Evolutionary conservation across 148 eudicot genomes (phyloP), one percentile per base, ranked within the genome.

Genomic region (Amaranthus cruentus): DNA sequence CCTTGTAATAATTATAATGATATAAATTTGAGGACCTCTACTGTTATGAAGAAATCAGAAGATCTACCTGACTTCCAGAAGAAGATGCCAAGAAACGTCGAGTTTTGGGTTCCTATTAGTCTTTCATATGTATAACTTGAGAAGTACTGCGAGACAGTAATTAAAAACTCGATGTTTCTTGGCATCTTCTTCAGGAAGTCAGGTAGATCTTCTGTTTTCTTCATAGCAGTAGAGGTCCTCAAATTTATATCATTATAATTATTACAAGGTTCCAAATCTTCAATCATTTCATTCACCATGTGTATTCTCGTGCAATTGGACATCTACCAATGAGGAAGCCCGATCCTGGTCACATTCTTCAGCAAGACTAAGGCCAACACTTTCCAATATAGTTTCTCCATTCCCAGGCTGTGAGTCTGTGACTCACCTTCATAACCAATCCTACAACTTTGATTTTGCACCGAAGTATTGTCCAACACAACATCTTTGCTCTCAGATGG

Each of bases 71-170:
- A 81, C 43, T 67, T 83, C 84, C 82, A 66, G 64, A 49, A 73
- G 28, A 84, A 81, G 28, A 75, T 78, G 62, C 80, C 86, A 51
- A 88, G 70, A 75, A 85, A 84, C 62, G 44, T 73, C 7, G 98
- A 93, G 80, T 93, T 86, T 75, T 93, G 89, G 97, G 89, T 93
- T 67, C 98, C 97, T 68, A 87, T 79, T 53, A 80, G 74, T 62
- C 67, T 88, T 59, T 89, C 98, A 53, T 75, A 88, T 83, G 82
- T 85, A 76, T 97, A 93, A 80, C 97, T 93, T 73, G 98, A 93
- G 84, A 88, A 87, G 76, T 93, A 93, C 70, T 93, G 95, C 70
- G 80, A 80, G 67, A 84, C 81, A 60, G 77, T 93, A 53, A 81
- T 85, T 59, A 73, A 84, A 55, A 87, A 88, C 62, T 73, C 82